phyloP scores from a whole-genome alignment of 179 eudicot species.

The Beta macrorhiza region DNA sequence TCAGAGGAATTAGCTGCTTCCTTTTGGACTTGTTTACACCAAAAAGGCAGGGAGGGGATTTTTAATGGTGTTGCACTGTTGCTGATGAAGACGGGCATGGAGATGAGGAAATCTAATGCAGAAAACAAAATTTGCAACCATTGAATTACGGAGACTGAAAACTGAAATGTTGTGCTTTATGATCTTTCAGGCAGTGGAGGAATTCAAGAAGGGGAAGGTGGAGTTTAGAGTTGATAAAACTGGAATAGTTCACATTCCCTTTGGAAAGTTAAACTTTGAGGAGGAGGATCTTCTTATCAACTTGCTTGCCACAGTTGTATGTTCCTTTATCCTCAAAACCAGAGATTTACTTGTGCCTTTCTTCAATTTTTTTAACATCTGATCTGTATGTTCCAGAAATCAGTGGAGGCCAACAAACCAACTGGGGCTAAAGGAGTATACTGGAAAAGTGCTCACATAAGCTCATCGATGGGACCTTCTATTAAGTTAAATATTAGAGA shows the following conservation, averaged over 20 bases:
- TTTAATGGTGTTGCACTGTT: background rate
- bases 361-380: background rate
- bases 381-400: conserved; percentile 53
- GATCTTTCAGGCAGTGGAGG: conserved; percentile 73
- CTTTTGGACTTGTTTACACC: background rate
- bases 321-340: conserved; percentile 22
- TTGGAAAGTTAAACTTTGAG: conserved; percentile 80
- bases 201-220: conserved; percentile 95
- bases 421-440: conserved; percentile 87
- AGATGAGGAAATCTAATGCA: background rate
- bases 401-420: conserved; percentile 91
- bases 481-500: conserved; percentile 68
- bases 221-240: conserved; percentile 95
- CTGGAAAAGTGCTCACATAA: conserved; percentile 93
- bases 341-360: background rate
- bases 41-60: background rate
- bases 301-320: conserved; percentile 78
- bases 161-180: conserved; percentile 11
- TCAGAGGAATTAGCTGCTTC: background rate
- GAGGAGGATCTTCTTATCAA: conserved; percentile 83
- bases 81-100: background rate
- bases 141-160: background rate
- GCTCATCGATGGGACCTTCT: conserved; percentile 99
- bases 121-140: background rate
- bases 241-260: conserved; percentile 94